These are phyloP conservation scores for Epichloe gansuensis DNA, from an alignment of 2,329 filamentous ascomycete genomes.

Conservation along the genomic window DNA sequence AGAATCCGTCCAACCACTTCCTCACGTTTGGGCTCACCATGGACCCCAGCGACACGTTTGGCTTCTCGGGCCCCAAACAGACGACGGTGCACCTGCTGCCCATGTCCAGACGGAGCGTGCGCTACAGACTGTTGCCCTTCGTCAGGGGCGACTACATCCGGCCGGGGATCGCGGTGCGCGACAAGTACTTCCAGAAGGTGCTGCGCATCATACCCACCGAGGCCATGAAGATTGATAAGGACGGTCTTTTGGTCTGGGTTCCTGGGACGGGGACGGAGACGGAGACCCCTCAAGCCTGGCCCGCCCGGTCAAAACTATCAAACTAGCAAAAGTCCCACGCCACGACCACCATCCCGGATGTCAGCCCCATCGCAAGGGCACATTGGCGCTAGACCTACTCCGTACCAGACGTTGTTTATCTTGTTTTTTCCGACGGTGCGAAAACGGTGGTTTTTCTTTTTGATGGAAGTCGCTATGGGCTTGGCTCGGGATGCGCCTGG, in stretches of 20 bases:
- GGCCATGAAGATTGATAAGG: conserved; percentile 54
- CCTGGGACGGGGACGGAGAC: conserved; percentile 19
- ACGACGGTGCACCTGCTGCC: conserved; percentile 72
- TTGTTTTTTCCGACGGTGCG: too few species aligned
- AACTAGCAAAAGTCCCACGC: too few species aligned
- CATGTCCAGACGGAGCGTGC: conserved; percentile 60
- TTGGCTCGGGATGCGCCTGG: too few species aligned
- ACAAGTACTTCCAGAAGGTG: conserved; percentile 89
- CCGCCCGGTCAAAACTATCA: too few species aligned
- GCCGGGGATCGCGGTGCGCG: conserved; percentile 65
- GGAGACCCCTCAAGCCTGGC: too few species aligned
- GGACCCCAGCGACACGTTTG: conserved; percentile 87
- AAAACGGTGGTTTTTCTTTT: too few species aligned
- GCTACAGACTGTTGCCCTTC: conserved; percentile 63
- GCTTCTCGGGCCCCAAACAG: conserved; percentile 80
- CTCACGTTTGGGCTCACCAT: conserved; percentile 85
- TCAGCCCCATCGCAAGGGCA: too few species aligned
- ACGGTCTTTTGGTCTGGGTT: conserved; percentile 52
- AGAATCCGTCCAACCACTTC: conserved; percentile 91
- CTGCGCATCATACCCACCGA: conserved; percentile 70
- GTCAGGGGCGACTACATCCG: conserved; percentile 54
- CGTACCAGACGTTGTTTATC: too few species aligned
- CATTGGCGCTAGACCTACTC: too few species aligned
- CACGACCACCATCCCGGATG: too few species aligned
- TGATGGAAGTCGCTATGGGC: too few species aligned